phyloP scores from a whole-genome alignment of 805 yeast genomes.

The Candida wancherniae region DNA sequence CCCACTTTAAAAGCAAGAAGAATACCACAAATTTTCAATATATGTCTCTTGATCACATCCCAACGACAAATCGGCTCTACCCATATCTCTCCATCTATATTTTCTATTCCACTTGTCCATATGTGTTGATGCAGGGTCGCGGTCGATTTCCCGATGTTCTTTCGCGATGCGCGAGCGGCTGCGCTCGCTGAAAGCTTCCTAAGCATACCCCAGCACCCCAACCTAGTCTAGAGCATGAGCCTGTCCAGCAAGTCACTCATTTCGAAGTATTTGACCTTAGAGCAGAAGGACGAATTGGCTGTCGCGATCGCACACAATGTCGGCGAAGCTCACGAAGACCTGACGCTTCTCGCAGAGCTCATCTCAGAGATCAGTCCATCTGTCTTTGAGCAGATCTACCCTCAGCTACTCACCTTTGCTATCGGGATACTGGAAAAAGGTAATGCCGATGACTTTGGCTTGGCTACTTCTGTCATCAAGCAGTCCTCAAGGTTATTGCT shows the following conservation, averaged over 20 bases:
- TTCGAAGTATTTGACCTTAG: constrained; percentile 8
- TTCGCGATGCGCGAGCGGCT: too few species aligned
- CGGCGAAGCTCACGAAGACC: constrained; percentile 5
- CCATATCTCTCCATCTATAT: too few species aligned
- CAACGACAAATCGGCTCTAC: too few species aligned
- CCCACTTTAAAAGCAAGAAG: too few species aligned
- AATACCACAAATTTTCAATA: too few species aligned
- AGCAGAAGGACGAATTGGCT: constrained; percentile 8
- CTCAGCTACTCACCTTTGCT: constrained; percentile 5
- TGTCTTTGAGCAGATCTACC: constrained; percentile 5
- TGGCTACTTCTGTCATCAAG: constrained; percentile 4
- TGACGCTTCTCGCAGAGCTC: constrained; percentile 12
- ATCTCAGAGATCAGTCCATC: constrained; percentile 7
- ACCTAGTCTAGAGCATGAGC: too few species aligned
- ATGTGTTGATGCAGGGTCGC: too few species aligned
- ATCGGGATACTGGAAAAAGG: constrained; percentile 3
- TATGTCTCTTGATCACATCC: too few species aligned
- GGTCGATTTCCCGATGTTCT: too few species aligned
- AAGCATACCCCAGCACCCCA: too few species aligned
- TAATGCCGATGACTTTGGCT: background rate
- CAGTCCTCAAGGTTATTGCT: constrained; percentile 2
- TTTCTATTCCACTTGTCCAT: too few species aligned
- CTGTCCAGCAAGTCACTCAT: constrained; percentile 3
- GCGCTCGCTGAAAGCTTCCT: too few species aligned
- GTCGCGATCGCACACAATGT: constrained; percentile 5